Conservation (phyloP, 257 asterid species). For the Paulownia fortunei region DNA sequence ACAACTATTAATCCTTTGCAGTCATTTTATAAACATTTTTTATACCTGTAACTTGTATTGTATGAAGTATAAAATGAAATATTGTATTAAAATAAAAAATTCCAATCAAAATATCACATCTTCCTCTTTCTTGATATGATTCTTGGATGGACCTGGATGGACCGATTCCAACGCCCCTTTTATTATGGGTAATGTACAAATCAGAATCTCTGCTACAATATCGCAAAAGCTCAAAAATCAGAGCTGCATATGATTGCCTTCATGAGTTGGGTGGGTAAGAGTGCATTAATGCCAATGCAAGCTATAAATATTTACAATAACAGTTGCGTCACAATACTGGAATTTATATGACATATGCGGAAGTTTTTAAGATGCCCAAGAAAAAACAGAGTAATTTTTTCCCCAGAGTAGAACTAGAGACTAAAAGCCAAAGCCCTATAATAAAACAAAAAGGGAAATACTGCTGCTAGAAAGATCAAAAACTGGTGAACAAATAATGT, state of each 20-base stretch:
- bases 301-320: constrained; percentile 3
- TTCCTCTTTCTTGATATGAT: not conserved
- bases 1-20: not conserved
- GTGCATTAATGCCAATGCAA: constrained; percentile 10
- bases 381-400: constrained; percentile 16
- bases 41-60: too few relatives aligned
- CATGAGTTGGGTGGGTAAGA: constrained; percentile 21
- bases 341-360: constrained; percentile 21
- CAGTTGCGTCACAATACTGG: not conserved
- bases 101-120: too few relatives aligned
- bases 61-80: too few relatives aligned
- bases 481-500: not conserved
- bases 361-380: constrained; percentile 33
- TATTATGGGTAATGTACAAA: constrained; percentile 34
- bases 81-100: too few relatives aligned
- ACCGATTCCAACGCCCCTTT: constrained; percentile 5
- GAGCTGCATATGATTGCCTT: constrained; percentile 24
- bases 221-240: constrained; percentile 28
- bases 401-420: not conserved
- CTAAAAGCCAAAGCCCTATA: too few relatives aligned
- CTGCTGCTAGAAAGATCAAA: too few relatives aligned
- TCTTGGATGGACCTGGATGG: constrained; percentile 12
- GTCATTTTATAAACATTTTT: too few relatives aligned
- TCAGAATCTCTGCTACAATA: constrained; percentile 40
- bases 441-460: too few relatives aligned